Evolutionary conservation across 2,329 filamentous ascomycete genomes (phyloP).

Genomic region (Neonectria punicea): DNA sequence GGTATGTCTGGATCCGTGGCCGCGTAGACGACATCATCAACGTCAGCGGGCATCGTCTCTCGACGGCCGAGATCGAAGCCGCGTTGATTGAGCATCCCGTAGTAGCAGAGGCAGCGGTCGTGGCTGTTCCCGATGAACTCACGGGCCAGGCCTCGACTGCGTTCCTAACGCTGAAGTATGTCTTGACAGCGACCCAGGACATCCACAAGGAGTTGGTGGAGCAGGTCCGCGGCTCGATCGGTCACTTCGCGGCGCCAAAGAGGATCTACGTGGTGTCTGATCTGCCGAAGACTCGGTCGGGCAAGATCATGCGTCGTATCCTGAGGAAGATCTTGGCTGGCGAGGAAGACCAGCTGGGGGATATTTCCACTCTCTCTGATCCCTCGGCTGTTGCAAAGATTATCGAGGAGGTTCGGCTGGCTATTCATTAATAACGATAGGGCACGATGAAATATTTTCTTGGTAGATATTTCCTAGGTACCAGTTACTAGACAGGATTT

Average conservation of each 20-base stretch:
- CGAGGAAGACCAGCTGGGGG: constrained; percentile 92
- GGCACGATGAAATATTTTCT: not conserved
- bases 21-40: constrained; percentile 97
- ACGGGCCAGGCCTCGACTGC: constrained; percentile 95
- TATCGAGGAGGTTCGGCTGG: constrained; percentile 61
- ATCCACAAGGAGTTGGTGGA: constrained; percentile 86
- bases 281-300: constrained; percentile 91
- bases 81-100: constrained; percentile 87
- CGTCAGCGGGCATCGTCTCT: constrained; percentile 91
- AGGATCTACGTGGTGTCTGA: constrained; percentile 87
- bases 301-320: constrained; percentile 97
- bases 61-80: constrained; percentile 96
- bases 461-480: not conserved
- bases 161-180: constrained; percentile 82
- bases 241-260: constrained; percentile 93
- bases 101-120: constrained; percentile 91
- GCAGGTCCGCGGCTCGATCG: constrained; percentile 92
- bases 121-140: constrained; percentile 87
- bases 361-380: constrained; percentile 89
- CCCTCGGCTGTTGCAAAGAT: constrained; percentile 87
- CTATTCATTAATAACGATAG: constrained; percentile 2
- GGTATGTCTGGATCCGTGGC: constrained; percentile 98
- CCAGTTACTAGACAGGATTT: not conserved
- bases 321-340: constrained; percentile 92
- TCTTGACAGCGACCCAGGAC: constrained; percentile 64